phyloP scores from a whole-genome alignment of 1,284 basidiomycete genomes.

The Rhizoctonia solani region DNA sequence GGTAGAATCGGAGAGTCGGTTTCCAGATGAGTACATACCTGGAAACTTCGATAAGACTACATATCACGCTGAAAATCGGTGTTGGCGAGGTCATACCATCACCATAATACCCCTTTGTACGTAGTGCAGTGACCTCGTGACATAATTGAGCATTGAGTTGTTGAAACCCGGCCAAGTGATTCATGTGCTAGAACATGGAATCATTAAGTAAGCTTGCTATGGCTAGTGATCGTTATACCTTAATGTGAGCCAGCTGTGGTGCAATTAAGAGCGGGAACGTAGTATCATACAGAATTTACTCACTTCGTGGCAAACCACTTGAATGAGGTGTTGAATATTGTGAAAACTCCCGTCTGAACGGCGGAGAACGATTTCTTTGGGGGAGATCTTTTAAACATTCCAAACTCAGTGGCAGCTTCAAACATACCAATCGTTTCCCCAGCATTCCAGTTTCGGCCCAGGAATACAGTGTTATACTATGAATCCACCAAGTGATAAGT shows the following conservation, averaged over 20 bases:
- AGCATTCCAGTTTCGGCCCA: slow-evolving; percentile 70
- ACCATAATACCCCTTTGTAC: slow-evolving; percentile 73
- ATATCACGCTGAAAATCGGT: background rate
- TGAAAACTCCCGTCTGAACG: slow-evolving; percentile 61
- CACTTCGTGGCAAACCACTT: slow-evolving; percentile 82
- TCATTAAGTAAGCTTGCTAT: background rate
- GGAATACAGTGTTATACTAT: slow-evolving; percentile 73
- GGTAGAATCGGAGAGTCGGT: slow-evolving; percentile 64
- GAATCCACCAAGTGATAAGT: slow-evolving; percentile 47
- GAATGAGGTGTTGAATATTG: slow-evolving; percentile 68
- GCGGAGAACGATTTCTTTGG: slow-evolving; percentile 66
- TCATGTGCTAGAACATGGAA: slow-evolving; percentile 63
- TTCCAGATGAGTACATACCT: slow-evolving; percentile 82
- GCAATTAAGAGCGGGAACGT: background rate
- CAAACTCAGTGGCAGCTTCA: background rate
- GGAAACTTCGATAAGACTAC: slow-evolving; percentile 22
- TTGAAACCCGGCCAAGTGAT: slow-evolving; percentile 75
- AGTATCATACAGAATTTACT: slow-evolving; percentile 40
- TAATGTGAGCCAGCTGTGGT: slow-evolving; percentile 68
- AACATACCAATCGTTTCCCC: slow-evolving; percentile 72
- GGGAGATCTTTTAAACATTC: background rate
- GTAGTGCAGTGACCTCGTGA: slow-evolving; percentile 66
- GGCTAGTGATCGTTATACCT: slow-evolving; percentile 50
- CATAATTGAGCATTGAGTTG: slow-evolving; percentile 66
- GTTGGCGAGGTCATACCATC: slow-evolving; percentile 62